phyloP scores from a whole-genome alignment of 805 yeast genomes.

The Barnettozyma sp. region DNA sequence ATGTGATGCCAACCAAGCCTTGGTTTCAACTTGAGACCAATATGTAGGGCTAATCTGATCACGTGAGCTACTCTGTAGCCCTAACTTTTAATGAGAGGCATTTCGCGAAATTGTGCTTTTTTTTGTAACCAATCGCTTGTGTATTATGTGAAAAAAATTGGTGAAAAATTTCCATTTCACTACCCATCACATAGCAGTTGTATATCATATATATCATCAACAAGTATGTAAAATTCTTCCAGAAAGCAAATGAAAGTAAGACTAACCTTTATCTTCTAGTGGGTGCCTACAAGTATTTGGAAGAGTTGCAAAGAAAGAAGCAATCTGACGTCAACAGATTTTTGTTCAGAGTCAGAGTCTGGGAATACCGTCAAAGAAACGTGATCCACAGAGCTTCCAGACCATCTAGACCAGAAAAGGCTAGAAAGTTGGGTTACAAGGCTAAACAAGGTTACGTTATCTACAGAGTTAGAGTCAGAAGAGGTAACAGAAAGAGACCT shows the following conservation, averaged over 20 bases:
- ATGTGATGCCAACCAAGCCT: neutral
- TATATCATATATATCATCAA: constrained; percentile 4
- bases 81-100: neutral
- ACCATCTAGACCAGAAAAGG: constrained; percentile 99
- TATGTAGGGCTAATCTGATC: neutral
- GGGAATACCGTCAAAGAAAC: constrained; percentile 99
- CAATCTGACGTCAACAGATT: constrained; percentile 99
- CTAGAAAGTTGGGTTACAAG: constrained; percentile 99
- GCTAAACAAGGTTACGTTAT: constrained; percentile 99
- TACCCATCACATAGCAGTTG: constrained; percentile 10
- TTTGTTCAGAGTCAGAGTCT: constrained; percentile 99
- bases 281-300: constrained; percentile 99
- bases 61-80: neutral
- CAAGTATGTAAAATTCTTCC: constrained; percentile 1
- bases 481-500: constrained; percentile 99
- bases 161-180: constrained; percentile 1
- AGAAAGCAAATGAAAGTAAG: neutral
- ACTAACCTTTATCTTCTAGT: constrained; percentile 34
- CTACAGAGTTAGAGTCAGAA: constrained; percentile 98
- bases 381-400: constrained; percentile 98
- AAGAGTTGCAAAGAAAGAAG: constrained; percentile 99
- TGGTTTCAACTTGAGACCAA: neutral
- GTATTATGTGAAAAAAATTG: neutral
- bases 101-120: neutral
- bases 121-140: no score